phyloP scores from a whole-genome alignment of 345 rosid genomes.

The Populus nigra region DNA sequence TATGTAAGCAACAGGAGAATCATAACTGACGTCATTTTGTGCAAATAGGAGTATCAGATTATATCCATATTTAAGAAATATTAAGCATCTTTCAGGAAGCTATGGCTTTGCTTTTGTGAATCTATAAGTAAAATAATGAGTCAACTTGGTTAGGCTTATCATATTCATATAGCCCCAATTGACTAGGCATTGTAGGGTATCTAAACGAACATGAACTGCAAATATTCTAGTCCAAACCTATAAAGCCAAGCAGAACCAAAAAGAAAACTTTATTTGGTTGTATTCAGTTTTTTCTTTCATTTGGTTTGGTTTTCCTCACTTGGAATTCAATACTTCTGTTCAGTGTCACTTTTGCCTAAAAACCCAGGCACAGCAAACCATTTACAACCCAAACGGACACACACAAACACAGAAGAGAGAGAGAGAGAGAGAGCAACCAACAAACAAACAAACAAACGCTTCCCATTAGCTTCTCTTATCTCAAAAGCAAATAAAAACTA shows the following conservation, averaged over 20 bases:
- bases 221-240: background rate
- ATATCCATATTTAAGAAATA: no score
- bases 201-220: background rate
- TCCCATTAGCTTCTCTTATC: conserved; percentile 5
- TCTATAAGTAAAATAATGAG: no score
- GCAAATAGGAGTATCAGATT: no score
- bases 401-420: background rate
- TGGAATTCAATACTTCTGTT: background rate
- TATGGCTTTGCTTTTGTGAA: no score
- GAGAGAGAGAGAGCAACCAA: no score
- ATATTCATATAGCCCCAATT: background rate
- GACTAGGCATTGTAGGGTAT: background rate
- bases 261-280: background rate
- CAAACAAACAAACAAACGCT: background rate
- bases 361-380: background rate
- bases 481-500: conserved; percentile 1
- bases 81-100: no score
- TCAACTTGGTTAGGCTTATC: background rate
- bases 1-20: no score
- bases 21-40: no score
- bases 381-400: background rate
- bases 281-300: background rate
- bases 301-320: background rate
- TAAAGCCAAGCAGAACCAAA: background rate
- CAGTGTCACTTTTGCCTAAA: background rate